These are phyloP conservation scores for Penicillium corylophilum DNA, from an alignment of 2,329 filamentous ascomycete species.

Conservation along the genomic window DNA sequence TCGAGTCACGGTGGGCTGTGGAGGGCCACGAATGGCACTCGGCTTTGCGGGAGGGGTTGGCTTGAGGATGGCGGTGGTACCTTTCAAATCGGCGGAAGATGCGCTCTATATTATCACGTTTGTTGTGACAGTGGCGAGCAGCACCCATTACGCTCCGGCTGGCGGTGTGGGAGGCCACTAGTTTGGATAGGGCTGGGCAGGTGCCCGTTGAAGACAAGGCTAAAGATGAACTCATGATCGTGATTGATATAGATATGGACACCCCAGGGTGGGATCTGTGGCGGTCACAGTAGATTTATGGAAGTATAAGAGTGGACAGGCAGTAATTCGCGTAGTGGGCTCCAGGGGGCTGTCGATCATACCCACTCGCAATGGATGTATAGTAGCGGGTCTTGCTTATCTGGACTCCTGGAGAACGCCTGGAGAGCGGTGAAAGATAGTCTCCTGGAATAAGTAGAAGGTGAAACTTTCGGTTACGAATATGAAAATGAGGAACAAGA, in stretches of 20 bases:
- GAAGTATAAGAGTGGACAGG: neutral
- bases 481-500: neutral
- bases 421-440: neutral
- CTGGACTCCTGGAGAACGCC: constrained; percentile 1
- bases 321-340: constrained; percentile 6
- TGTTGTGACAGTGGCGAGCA: constrained; percentile 11
- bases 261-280: neutral
- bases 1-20: constrained; percentile 3
- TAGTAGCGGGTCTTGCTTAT: constrained; percentile 7
- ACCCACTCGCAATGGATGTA: constrained; percentile 14
- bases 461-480: neutral
- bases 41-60: constrained; percentile 5
- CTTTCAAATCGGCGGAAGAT: constrained; percentile 6
- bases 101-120: constrained; percentile 9
- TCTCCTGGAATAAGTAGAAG: neutral
- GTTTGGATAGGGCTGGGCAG: constrained; percentile 10
- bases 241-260: constrained; percentile 2
- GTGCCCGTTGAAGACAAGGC: constrained; percentile 7
- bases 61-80: constrained; percentile 9
- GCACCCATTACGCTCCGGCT: constrained; percentile 10
- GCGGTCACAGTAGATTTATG: neutral
- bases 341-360: constrained; percentile 13
- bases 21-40: constrained; percentile 7
- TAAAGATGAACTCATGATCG: constrained; percentile 21
- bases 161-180: constrained; percentile 6